phyloP scores from a whole-genome alignment of 495 filamentous ascomycete genomes.

The Mycothermus thermophilus region DNA sequence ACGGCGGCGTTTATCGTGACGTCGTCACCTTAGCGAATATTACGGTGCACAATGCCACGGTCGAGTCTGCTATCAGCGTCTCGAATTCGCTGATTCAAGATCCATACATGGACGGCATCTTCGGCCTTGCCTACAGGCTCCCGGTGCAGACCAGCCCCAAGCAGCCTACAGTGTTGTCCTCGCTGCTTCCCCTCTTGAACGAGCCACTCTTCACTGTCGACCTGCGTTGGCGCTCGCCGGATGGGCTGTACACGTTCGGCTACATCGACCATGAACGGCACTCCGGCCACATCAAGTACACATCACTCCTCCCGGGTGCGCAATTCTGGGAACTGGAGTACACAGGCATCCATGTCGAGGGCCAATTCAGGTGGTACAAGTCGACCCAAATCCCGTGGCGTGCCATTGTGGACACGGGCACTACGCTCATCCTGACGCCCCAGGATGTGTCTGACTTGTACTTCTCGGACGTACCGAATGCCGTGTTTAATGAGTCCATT shows the following conservation, averaged over 20 bases:
- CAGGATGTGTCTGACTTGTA: slow-evolving; percentile 46
- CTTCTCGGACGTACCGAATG: slow-evolving; percentile 48
- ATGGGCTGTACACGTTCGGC: slow-evolving; percentile 65
- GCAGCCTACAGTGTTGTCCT: slow-evolving; percentile 52
- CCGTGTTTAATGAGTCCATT: slow-evolving; percentile 38
- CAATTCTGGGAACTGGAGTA: slow-evolving; percentile 55
- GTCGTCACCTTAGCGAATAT: slow-evolving; percentile 28
- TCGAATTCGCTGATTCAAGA: slow-evolving; percentile 18
- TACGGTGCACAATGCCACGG: slow-evolving; percentile 46
- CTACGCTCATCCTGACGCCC: slow-evolving; percentile 53
- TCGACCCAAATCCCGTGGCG: slow-evolving; percentile 17
- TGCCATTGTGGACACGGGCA: slow-evolving; percentile 65
- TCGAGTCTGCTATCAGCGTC: slow-evolving; percentile 23
- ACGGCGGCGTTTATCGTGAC: slow-evolving; percentile 27
- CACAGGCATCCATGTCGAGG: slow-evolving; percentile 43
- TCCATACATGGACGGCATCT: slow-evolving; percentile 20
- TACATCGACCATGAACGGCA: slow-evolving; percentile 48
- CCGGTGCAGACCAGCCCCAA: slow-evolving; percentile 31
- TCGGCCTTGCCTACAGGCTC: slow-evolving; percentile 24
- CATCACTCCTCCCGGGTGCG: slow-evolving; percentile 44
- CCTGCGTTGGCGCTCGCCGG: slow-evolving; percentile 43
- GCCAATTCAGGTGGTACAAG: slow-evolving; percentile 27
- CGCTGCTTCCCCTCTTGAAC: slow-evolving; percentile 37
- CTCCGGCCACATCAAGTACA: slow-evolving; percentile 40
- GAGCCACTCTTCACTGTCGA: slow-evolving; percentile 54